These are phyloP conservation scores for Amanita pallidorosea DNA, from an alignment of 768 basidiomycete genomes.

Conservation along the genomic window DNA sequence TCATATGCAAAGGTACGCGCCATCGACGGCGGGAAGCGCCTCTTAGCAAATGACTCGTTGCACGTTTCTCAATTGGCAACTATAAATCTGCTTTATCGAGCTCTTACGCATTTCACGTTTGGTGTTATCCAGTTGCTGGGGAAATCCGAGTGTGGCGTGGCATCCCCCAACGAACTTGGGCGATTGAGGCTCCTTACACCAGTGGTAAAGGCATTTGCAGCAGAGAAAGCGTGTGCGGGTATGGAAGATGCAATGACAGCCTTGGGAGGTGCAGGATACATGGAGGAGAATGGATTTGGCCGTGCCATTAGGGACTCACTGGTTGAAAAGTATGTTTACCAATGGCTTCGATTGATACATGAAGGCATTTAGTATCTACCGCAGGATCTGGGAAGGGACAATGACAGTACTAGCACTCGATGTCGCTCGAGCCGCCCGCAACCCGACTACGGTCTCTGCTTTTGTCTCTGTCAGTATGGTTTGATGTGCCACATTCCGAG, in stretches of 20 bases:
- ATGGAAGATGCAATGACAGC: constrained; percentile 70
- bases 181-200: constrained; percentile 59
- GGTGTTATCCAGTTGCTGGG: constrained; percentile 51
- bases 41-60: constrained; percentile 43
- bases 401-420: constrained; percentile 60
- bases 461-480: constrained; percentile 36
- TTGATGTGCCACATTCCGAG: background rate
- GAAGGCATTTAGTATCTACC: background rate
- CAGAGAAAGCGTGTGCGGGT: constrained; percentile 49
- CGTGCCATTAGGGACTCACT: constrained; percentile 56
- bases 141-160: constrained; percentile 44
- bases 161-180: constrained; percentile 34
- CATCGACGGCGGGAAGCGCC: constrained; percentile 37
- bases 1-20: constrained; percentile 51
- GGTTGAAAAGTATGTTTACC: constrained; percentile 49
- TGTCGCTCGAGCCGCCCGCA: constrained; percentile 42
- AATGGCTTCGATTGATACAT: background rate
- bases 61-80: constrained; percentile 59
- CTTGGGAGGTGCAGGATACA: constrained; percentile 72
- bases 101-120: constrained; percentile 52
- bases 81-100: constrained; percentile 53
- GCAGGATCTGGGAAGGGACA: constrained; percentile 73
- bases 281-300: constrained; percentile 72
- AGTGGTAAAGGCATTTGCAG: constrained; percentile 57
- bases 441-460: constrained; percentile 29